phyloP scores from a whole-genome alignment of 371 early-diverging fungal species.

The Encephalitozoon intestinalis region DNA sequence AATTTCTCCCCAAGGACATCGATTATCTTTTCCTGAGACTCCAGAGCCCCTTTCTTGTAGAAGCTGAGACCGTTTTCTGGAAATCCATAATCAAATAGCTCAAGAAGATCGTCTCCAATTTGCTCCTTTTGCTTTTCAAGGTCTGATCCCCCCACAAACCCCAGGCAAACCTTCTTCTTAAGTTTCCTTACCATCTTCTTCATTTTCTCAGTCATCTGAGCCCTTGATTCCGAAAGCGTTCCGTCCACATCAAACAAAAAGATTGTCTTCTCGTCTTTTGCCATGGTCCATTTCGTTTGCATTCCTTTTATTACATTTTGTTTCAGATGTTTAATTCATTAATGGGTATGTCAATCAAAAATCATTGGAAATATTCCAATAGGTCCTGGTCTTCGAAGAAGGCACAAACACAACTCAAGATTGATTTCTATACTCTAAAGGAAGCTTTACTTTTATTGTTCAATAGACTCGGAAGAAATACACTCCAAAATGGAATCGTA shows the following conservation, averaged over 20 bases:
- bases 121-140: conserved; percentile 92
- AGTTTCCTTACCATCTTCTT: conserved; percentile 69
- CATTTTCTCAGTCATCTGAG: conserved; percentile 69
- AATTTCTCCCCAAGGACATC: conserved; percentile 83
- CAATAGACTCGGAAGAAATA: conserved; percentile 18
- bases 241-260: conserved; percentile 98
- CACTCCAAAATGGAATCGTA: conserved; percentile 21
- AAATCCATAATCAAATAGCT: conserved; percentile 88
- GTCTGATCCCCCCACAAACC: conserved; percentile 97
- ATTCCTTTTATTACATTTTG: background rate
- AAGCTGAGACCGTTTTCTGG: conserved; percentile 96
- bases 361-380: background rate
- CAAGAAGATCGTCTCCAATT: conserved; percentile 74
- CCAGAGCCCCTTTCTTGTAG: conserved; percentile 68
- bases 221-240: conserved; percentile 77
- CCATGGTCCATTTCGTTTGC: background rate
- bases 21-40: conserved; percentile 72
- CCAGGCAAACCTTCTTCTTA: conserved; percentile 78
- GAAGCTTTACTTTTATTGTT: background rate
- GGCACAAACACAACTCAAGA: background rate
- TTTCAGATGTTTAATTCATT: background rate
- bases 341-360: background rate
- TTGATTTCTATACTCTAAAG: background rate
- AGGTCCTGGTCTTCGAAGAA: background rate
- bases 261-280: conserved; percentile 40